phyloP scores from a whole-genome alignment of 2,329 filamentous ascomycete species.

The Xylariaceae sp. region DNA sequence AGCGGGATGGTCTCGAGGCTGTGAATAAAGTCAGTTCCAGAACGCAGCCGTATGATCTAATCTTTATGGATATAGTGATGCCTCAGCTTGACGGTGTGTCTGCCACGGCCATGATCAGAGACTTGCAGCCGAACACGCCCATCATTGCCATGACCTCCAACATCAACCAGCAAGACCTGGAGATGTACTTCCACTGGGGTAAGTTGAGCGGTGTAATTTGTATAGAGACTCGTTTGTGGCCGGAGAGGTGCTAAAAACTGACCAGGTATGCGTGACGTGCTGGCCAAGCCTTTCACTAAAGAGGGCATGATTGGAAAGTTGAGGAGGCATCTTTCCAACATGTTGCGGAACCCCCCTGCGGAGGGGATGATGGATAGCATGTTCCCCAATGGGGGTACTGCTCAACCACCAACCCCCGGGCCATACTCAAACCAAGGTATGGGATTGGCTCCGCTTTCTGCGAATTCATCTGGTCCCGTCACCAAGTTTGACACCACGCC shows the following conservation, averaged over 20 bases:
- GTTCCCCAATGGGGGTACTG: constrained; percentile 29
- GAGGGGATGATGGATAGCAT: constrained; percentile 35
- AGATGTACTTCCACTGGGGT: constrained; percentile 97
- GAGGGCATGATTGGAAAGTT: constrained; percentile 80
- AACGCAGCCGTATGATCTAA: constrained; percentile 54
- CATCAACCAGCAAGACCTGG: constrained; percentile 91
- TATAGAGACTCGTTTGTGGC: background rate
- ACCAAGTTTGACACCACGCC: constrained; percentile 52
- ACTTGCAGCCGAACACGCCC: constrained; percentile 74
- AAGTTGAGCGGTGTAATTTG: constrained; percentile 35
- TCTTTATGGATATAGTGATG: constrained; percentile 96
- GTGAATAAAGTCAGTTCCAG: constrained; percentile 70
- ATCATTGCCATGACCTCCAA: constrained; percentile 99
- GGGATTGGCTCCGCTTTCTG: constrained; percentile 32
- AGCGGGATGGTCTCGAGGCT: constrained; percentile 85
- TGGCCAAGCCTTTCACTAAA: constrained; percentile 94
- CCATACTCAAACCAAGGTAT: constrained; percentile 32
- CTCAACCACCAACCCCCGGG: constrained; percentile 31
- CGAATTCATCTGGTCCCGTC: constrained; percentile 30
- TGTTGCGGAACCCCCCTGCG: constrained; percentile 62
- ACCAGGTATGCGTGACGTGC: constrained; percentile 90
- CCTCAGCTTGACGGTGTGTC: constrained; percentile 92
- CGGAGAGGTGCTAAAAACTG: constrained; percentile 10
- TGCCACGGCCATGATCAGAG: constrained; percentile 85
- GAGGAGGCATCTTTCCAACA: constrained; percentile 79